Base-by-base conservation (phyloP, 106 monocot genomes). In the Phalaenopsis aphrodite region DNA sequence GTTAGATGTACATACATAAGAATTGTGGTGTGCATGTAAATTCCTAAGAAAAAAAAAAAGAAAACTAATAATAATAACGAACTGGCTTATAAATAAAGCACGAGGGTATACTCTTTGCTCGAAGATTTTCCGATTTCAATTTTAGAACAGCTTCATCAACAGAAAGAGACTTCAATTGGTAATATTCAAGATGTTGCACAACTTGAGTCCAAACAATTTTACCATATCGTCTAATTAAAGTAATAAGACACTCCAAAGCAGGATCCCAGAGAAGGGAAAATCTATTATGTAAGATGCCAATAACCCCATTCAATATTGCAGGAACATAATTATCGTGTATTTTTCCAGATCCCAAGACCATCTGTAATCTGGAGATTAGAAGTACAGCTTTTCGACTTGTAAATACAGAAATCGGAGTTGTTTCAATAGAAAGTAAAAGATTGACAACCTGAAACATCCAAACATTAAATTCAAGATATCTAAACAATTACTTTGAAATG, bases 251-350 rank as follows among this genome's bases (percentile, higher is more conserved):
- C 3, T 92, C 89, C 14, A 88, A 76, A 79, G 89, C 85, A 77
- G 91, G 85, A 55, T 91, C 80, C 92, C 90, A 91, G 36, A 99
- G 64, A 81, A 78, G 73, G 48, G 83, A 75, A 79, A 99, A 88
- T 72, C 98, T 75, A 76, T 89, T 99, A 64, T 95, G 81, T 56
- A 94, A 88, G 48, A 93, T 89, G 55, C 98, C 98, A 82, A 99
- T 81, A 68, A 93, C 76, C 12, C 93, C 92, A 84, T 88, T 83
- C 58, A 91, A 81, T 45, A 95, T 77, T 79, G 90, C 85, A 85
- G 92, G 89, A 38, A 94, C 55, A 79, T 93, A 89, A 8, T 24
- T 84, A 57, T 89, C 84, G 83, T 77, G 55, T 14, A 95, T 69
- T 55, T 64, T 91, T 82, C 75, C 83, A 41, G 89, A 85, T 76